Conservation (phyloP, 2,329 filamentous ascomycete species). For the Bipolaris cookei region DNA sequence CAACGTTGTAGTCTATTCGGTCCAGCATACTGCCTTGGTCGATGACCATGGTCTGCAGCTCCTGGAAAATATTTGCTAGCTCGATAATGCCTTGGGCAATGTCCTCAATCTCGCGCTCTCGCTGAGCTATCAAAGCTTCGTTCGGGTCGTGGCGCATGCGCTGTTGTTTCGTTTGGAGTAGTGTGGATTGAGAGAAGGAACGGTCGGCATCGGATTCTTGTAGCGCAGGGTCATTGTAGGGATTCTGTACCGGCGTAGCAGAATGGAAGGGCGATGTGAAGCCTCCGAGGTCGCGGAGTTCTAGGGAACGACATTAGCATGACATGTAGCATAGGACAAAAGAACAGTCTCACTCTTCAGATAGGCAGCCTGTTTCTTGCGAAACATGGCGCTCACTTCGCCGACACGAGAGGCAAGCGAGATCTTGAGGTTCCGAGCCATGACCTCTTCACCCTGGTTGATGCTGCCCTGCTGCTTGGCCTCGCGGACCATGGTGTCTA, state of each 20-base stretch:
- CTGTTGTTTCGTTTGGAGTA: constrained; percentile 76
- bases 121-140: constrained; percentile 84
- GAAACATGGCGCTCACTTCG: constrained; percentile 87
- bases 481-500: constrained; percentile 86
- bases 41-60: constrained; percentile 86
- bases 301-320: constrained; percentile 34
- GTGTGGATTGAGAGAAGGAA: constrained; percentile 85
- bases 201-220: constrained; percentile 89
- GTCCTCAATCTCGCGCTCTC: constrained; percentile 95
- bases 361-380: constrained; percentile 97
- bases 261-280: constrained; percentile 57
- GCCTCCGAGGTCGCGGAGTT: constrained; percentile 55
- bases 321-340: neutral
- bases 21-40: constrained; percentile 61
- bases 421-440: constrained; percentile 96
- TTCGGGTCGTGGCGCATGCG: constrained; percentile 67
- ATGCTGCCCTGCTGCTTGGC: constrained; percentile 74
- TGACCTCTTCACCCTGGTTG: constrained; percentile 84
- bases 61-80: constrained; percentile 93
- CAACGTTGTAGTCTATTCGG: constrained; percentile 81
- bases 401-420: constrained; percentile 87
- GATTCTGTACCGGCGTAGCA: constrained; percentile 59
- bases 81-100: constrained; percentile 99
- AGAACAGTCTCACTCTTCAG: constrained; percentile 73
- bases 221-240: constrained; percentile 83